These are phyloP conservation scores for Kodamaea fungicola DNA, from an alignment of 1,139 yeast genomes.

Conservation along the genomic window DNA sequence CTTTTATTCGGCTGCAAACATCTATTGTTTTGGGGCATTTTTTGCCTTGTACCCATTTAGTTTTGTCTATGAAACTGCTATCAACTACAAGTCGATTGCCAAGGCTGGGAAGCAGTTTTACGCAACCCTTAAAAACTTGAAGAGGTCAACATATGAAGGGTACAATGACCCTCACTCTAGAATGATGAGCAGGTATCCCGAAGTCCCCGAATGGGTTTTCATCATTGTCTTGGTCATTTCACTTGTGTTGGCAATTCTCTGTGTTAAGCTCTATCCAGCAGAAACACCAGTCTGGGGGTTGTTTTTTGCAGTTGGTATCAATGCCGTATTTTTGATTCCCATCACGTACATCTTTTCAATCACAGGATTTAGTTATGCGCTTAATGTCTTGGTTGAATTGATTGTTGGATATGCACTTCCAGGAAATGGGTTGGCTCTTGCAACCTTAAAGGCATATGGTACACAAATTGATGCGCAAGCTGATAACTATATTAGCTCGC, in stretches of 20 bases:
- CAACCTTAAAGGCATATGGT: conserved; percentile 19
- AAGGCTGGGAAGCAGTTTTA: conserved; percentile 7
- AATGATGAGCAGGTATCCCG: conserved; percentile 14
- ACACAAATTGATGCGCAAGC: conserved; percentile 32
- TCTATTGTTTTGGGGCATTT: conserved; percentile 16
- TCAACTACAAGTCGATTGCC: conserved; percentile 9
- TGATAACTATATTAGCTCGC: conserved; percentile 34
- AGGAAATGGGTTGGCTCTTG: conserved; percentile 20
- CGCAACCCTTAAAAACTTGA: conserved; percentile 6
- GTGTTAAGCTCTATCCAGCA: conserved; percentile 17
- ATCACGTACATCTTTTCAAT: conserved; percentile 14
- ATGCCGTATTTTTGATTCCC: conserved; percentile 20
- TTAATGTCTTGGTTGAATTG: conserved; percentile 20
- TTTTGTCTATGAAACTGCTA: conserved; percentile 10
- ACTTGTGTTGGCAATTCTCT: conserved; percentile 14
- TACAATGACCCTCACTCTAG: conserved; percentile 15
- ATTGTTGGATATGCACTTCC: conserved; percentile 20
- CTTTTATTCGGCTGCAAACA: conserved; percentile 32
- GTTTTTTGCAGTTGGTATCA: conserved; percentile 20
- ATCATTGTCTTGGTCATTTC: conserved; percentile 12
- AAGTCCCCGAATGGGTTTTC: conserved; percentile 18
- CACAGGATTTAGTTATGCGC: conserved; percentile 17
- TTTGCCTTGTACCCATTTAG: conserved; percentile 18
- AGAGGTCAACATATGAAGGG: conserved; percentile 12
- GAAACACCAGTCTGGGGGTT: conserved; percentile 22